A percentile compares a stretch with the other conserved stretches of the same genome.
phyloP scores from a whole-genome alignment of 164 flowering plant genomes.

The Dillenia suffruticosa region DNA sequence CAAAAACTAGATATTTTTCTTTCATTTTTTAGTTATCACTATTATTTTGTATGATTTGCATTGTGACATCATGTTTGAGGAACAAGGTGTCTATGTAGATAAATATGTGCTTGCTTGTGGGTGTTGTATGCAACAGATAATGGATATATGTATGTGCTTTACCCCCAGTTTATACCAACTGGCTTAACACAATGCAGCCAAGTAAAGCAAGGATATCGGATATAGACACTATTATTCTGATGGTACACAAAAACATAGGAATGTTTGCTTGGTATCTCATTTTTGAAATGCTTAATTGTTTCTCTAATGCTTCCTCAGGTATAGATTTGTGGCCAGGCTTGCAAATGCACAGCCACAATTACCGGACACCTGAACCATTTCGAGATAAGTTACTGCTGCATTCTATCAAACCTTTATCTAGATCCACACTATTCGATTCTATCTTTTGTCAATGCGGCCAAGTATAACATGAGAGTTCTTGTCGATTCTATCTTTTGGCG shows the following conservation, averaged over 20 bases:
- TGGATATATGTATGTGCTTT: no score
- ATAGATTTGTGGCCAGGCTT: slow-evolving; percentile 34
- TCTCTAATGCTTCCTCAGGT: slow-evolving; percentile 15
- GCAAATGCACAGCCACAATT: slow-evolving; percentile 45
- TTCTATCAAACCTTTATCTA: background rate
- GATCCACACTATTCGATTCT: background rate
- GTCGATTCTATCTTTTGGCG: background rate
- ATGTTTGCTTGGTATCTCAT: background rate
- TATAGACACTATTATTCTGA: background rate
- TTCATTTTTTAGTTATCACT: no score
- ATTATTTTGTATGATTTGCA: no score
- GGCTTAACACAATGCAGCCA: no score
- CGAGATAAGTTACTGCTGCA: slow-evolving; percentile 19
- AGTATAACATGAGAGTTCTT: no score
- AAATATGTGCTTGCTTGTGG: no score
- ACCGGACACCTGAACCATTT: slow-evolving; percentile 34
- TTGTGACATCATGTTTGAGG: no score
- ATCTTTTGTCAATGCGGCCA: background rate
- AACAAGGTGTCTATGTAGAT: no score
- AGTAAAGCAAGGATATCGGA: no score
- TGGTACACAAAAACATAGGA: background rate
- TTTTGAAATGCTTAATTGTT: background rate
- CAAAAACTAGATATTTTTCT: no score
- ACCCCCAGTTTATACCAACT: no score
- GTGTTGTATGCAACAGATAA: no score